Base-by-base conservation (phyloP, 345 rosid genomes). In the Jatropha curcas region DNA sequence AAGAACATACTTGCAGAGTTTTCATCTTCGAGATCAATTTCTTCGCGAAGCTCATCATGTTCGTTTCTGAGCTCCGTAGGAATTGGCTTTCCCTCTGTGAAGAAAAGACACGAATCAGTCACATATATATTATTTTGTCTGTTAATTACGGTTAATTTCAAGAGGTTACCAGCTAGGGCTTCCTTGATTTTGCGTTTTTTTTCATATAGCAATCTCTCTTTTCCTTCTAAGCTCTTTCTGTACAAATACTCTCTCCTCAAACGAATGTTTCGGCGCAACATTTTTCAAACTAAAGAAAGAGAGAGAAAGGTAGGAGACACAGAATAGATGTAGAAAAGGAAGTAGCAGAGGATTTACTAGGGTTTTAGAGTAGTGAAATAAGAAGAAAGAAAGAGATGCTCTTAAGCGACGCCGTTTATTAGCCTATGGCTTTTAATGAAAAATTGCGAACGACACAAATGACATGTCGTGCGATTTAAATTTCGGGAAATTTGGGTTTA, bases 21-120 rank as follows among this genome's bases (percentile, higher is more conserved):
- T 24, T 85, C 85, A 79, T 88, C 98, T 77, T 94, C 99, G 1
- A 94, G 92, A 65, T 94, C 97, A 66, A 94, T 89, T 81, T 92
- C 95, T 60, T 85, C 82, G 39, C 96, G 94, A 72, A 92, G 98
- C 46, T 86, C 85, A 0, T 93, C 89, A 72, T 88, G 97, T 67
- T 89, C 98, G 78, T 90, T 90, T 30, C 93, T 76, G 45, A 94
- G 89, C 89, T 92, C 96, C 27, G 97, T 90, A 39, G 99, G 99
- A 81, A 94, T 92, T 9, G 93, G 92, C 73, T 92, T 92, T 65
- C 99, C 99, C 80, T 92, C 98, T 90, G 83, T 61, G 28, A 66
- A 16, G 24, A 27, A 62, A 62, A 7, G 1, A 14, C 24, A 63
- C 12, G n/a, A 10, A 52, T 20, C 4, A 24, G 22, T 46, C 33